Conservation (phyloP, 106 monocot species). For the Alisma plantagoaquatica region DNA sequence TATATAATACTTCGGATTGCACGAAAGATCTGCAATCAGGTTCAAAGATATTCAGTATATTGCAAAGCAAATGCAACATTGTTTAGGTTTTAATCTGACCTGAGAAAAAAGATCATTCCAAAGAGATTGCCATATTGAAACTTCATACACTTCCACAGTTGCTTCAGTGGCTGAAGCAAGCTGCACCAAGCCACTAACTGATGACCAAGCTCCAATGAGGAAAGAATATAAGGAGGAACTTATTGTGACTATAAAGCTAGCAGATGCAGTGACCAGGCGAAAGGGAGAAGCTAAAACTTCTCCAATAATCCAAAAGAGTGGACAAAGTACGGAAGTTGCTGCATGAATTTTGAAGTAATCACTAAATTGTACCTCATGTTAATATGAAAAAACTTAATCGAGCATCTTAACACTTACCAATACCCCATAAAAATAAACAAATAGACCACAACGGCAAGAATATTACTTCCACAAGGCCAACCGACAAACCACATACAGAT, state of each 20-base stretch:
- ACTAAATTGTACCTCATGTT: background rate
- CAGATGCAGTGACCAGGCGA: slow-evolving; percentile 37
- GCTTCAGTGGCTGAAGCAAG: slow-evolving; percentile 49
- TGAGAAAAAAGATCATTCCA: slow-evolving; percentile 93
- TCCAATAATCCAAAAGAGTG: slow-evolving; percentile 48
- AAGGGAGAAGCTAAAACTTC: slow-evolving; percentile 53
- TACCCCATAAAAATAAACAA: slow-evolving; percentile 28
- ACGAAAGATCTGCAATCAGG: slow-evolving; percentile 55
- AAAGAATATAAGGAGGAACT: slow-evolving; percentile 25
- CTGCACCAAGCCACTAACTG: slow-evolving; percentile 41
- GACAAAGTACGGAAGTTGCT: slow-evolving; percentile 64
- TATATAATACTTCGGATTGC: slow-evolving; percentile 77
- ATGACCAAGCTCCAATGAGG: slow-evolving; percentile 50
- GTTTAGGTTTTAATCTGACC: slow-evolving; percentile 26
- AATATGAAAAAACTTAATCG: background rate
- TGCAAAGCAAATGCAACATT: background rate
- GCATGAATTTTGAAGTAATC: background rate
- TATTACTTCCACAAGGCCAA: slow-evolving; percentile 36
- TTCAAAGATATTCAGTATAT: background rate
- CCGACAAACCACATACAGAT: slow-evolving; percentile 33
- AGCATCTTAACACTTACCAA: slow-evolving; percentile 36
- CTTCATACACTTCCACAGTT: slow-evolving; percentile 40
- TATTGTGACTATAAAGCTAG: slow-evolving; percentile 30
- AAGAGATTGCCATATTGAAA: slow-evolving; percentile 80
- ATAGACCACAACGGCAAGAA: slow-evolving; percentile 70